Base-by-base conservation (phyloP, 1,139 yeast species). In the Taphrina deformans region DNA sequence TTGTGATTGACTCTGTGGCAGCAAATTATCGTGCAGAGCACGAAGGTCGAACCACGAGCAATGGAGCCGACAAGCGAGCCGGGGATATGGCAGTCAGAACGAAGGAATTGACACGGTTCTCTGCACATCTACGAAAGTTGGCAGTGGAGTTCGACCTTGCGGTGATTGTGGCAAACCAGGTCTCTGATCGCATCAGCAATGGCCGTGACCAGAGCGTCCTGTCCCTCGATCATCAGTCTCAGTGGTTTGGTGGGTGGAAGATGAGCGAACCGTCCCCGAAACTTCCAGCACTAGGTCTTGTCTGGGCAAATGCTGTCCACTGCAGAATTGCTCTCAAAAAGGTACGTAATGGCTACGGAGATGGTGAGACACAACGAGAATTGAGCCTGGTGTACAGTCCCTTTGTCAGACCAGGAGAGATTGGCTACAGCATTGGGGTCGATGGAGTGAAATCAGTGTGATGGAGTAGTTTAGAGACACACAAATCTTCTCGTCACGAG, bases 1-100 rank as follows among this genome's bases (percentile, higher is more conserved):
- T 91, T 0, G 79, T 89, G 0, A 79, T 91, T 9, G 97, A 91
- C 74, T 88, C 96, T 41, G 84, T 91, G n/a, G 89, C 96, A 0
- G 95, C 90, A 69, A 96, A 89, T 73, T 77, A 87, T 62, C 77
- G 97, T 66, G 85, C 87, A 1, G 95, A 88, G 70, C 79, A 85
- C 50, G 56, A 59, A 40, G 56, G 63, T 6, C 62, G 62, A 9
- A 38, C 38, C 18, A 31, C 48, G 4, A 41, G 50, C 18, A 29
- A 16, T 5, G 51, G 33, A 24, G 46, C 64, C 3, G 45, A 41
- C 16, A 27, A 48, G 14, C 51, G 65, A 7, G 46, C 50, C 10
- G 65, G 66, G 2, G 77, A 74, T 67, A 71, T 74, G 76, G 73
- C 65, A 69, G 70, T 29, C 71, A 75, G 26, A 77, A 79, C 67